phyloP scores from a whole-genome alignment of 1,284 basidiomycete species.

The Ustilago sp. region DNA sequence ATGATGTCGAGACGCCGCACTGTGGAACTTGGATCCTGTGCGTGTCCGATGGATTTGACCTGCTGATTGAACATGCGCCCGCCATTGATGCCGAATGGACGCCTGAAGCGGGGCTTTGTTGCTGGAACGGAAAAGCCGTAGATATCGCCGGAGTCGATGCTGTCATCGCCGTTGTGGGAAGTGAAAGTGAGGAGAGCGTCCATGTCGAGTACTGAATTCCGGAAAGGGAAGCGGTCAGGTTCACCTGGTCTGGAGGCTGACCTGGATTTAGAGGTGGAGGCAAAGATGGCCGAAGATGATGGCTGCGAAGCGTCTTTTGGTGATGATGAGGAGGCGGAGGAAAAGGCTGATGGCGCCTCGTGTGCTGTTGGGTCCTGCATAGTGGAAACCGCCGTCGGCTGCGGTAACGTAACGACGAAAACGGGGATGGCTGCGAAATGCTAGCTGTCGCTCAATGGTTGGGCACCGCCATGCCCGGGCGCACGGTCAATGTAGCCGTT shows the following conservation, averaged over 20 bases:
- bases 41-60: constrained; percentile 42
- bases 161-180: constrained; percentile 5
- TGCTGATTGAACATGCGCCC: constrained; percentile 45
- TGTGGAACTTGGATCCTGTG: constrained; percentile 39
- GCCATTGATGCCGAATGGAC: constrained; percentile 40
- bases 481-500: constrained; percentile 3
- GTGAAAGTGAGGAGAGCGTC: constrained; percentile 39
- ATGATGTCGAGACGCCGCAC: constrained; percentile 29
- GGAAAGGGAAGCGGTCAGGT: constrained; percentile 17
- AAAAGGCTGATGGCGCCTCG: constrained; percentile 10
- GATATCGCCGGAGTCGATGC: constrained; percentile 10
- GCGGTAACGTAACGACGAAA: neutral
- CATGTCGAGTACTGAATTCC: constrained; percentile 44
- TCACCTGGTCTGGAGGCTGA: constrained; percentile 9
- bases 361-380: constrained; percentile 18
- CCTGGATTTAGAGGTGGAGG: constrained; percentile 32
- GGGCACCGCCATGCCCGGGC: constrained; percentile 26
- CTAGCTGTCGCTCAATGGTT: constrained; percentile 13
- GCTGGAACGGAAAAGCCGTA: constrained; percentile 15
- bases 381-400: neutral
- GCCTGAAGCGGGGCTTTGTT: constrained; percentile 34
- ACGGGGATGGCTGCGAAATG: constrained; percentile 14
- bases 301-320: constrained; percentile 15
- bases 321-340: constrained; percentile 21
- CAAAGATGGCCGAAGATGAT: constrained; percentile 12